Evolutionary conservation across 129 eudicot species (phyloP).

Genomic region (Chrysanthemum makinoi): DNA sequence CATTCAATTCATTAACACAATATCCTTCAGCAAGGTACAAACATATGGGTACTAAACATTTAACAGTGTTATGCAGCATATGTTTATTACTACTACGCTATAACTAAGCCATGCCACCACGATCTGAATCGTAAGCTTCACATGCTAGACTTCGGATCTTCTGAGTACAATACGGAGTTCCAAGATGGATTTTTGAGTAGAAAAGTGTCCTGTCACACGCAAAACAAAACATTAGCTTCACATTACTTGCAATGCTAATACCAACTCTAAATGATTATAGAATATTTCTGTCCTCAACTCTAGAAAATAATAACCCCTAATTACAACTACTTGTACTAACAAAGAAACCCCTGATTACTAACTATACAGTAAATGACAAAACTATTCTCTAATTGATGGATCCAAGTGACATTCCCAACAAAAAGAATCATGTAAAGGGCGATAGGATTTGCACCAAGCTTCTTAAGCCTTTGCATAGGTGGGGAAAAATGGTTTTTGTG

Average conservation of each 20-base stretch:
- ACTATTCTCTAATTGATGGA: no score
- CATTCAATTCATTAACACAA: background rate
- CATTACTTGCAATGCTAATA: background rate
- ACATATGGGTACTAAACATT: constrained; percentile 16
- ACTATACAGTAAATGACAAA: no score
- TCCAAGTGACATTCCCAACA: no score
- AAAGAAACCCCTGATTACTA: no score
- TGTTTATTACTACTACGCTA: constrained; percentile 1
- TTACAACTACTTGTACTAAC: no score
- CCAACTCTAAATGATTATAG: no score
- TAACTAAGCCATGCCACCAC: constrained; percentile 1
- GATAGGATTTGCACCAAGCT: background rate
- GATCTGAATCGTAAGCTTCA: constrained; percentile 30
- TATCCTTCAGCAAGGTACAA: constrained; percentile 9
- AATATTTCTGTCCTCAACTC: no score
- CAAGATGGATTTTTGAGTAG: constrained; percentile 74
- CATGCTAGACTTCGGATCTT: constrained; percentile 64
- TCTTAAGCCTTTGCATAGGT: background rate
- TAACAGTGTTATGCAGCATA: constrained; percentile 4
- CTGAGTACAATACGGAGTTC: constrained; percentile 59
- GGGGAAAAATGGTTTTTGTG: background rate
- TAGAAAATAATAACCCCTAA: no score
- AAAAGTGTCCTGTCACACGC: constrained; percentile 69
- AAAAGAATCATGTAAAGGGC: no score
- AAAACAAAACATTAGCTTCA: constrained; percentile 8